phyloP scores from a whole-genome alignment of 2,329 filamentous ascomycete species.

The Talaromyces piceae region DNA sequence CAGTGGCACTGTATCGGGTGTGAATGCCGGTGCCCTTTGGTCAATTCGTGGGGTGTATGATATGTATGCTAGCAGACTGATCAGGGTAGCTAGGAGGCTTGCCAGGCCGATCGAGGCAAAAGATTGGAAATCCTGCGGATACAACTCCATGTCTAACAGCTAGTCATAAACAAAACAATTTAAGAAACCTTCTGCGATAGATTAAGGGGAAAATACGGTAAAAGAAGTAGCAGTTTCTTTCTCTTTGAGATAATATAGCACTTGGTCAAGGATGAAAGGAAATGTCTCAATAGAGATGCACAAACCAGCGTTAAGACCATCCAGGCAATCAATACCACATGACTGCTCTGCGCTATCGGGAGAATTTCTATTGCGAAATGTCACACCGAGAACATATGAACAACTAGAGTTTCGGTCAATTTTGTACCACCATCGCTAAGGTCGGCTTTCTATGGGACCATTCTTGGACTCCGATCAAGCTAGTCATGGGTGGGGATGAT shows the following conservation, averaged over 20 bases:
- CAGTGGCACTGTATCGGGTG: not conserved
- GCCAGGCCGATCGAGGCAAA: not conserved
- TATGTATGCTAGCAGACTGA: not conserved
- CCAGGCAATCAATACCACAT: not conserved
- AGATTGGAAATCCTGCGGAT: not conserved
- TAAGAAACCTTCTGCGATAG: no score
- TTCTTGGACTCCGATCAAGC: not conserved
- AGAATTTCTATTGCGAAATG: not conserved
- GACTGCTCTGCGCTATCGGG: not conserved
- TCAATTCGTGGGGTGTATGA: slow-evolving; percentile 1
- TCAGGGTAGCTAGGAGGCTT: not conserved
- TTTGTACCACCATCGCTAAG: not conserved
- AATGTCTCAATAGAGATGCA: not conserved
- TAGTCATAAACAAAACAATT: not conserved
- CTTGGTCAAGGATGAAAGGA: not conserved
- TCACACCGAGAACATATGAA: not conserved
- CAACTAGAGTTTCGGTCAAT: not conserved
- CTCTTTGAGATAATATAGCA: no score
- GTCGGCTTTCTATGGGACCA: not conserved
- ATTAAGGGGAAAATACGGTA: no score
- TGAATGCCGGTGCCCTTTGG: slow-evolving; percentile 3
- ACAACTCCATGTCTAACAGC: not conserved
- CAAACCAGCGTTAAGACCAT: not conserved
- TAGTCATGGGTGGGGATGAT: not conserved
- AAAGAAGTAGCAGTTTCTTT: no score